Evolutionary conservation across 305 asterid species (phyloP).

Genomic region (Ilex paraguariensis): DNA sequence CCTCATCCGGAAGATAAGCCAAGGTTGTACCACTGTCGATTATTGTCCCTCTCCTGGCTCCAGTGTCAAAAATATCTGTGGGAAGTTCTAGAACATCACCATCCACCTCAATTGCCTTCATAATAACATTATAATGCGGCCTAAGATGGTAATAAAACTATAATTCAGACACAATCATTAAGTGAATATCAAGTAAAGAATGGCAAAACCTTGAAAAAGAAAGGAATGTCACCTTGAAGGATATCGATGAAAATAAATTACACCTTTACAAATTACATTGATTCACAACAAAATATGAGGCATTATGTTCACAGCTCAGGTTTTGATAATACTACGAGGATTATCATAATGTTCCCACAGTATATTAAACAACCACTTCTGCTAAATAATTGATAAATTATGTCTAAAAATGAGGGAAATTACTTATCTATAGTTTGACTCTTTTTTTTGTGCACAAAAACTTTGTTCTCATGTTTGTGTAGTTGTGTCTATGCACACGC

Average conservation of each 20-base stretch:
- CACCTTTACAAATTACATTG: no score
- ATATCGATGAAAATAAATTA: background rate
- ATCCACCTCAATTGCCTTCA: constrained; percentile 60
- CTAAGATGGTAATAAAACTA: constrained; percentile 19
- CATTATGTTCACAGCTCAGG: no score
- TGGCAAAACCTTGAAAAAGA: background rate
- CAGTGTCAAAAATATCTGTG: constrained; percentile 44
- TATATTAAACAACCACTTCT: no score
- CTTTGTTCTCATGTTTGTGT: no score
- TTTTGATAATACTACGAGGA: no score
- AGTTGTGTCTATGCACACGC: no score
- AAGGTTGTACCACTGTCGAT: constrained; percentile 81
- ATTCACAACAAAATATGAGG: no score
- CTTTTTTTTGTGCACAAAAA: no score
- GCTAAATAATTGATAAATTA: no score
- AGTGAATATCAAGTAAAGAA: background rate
- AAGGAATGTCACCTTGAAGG: background rate
- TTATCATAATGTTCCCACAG: no score
- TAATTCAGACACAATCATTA: constrained; percentile 3
- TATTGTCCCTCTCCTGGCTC: constrained; percentile 48
- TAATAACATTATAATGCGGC: constrained; percentile 66
- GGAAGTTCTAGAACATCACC: constrained; percentile 52
- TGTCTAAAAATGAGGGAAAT: no score
- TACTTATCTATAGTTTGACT: no score
- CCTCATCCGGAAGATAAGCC: constrained; percentile 64